Evolutionary conservation across 768 basidiomycete species (phyloP).

Genomic region (Terana coerulea): DNA sequence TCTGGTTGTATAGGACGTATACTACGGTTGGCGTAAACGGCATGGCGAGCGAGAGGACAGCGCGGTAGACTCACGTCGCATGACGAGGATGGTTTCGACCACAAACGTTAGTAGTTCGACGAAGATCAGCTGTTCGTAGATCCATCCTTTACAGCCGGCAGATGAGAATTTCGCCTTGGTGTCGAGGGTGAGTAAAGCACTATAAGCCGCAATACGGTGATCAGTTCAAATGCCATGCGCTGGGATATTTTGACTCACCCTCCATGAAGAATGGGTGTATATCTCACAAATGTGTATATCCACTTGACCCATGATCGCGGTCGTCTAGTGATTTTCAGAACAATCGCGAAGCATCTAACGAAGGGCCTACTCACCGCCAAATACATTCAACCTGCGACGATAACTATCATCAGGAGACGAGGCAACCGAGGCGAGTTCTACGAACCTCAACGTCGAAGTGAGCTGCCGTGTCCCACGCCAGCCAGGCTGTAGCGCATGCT

Average conservation of each 20-base stretch:
- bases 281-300: conserved; percentile 13
- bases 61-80: conserved; percentile 8
- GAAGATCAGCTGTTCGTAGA: conserved; percentile 8
- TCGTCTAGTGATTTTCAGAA: background rate
- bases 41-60: background rate
- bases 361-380: conserved; percentile 4
- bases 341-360: too few species aligned
- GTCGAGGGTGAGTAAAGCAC: background rate
- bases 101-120: conserved; percentile 10
- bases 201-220: background rate
- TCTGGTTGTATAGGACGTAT: conserved; percentile 13
- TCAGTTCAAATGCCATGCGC: background rate
- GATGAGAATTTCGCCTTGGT: background rate
- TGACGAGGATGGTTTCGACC: conserved; percentile 10
- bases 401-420: background rate
- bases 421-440: background rate
- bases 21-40: background rate
- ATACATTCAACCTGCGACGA: conserved; percentile 6
- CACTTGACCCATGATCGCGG: conserved; percentile 15
- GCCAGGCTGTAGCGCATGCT: conserved; percentile 9
- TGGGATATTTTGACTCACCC: background rate
- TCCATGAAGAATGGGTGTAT: conserved; percentile 7
- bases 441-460: conserved; percentile 17
- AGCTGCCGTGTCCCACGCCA: conserved; percentile 16
- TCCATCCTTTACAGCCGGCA: conserved; percentile 3